Base-by-base conservation (phyloP, 2,329 filamentous ascomycete genomes). In the Fusarium torulosum region DNA sequence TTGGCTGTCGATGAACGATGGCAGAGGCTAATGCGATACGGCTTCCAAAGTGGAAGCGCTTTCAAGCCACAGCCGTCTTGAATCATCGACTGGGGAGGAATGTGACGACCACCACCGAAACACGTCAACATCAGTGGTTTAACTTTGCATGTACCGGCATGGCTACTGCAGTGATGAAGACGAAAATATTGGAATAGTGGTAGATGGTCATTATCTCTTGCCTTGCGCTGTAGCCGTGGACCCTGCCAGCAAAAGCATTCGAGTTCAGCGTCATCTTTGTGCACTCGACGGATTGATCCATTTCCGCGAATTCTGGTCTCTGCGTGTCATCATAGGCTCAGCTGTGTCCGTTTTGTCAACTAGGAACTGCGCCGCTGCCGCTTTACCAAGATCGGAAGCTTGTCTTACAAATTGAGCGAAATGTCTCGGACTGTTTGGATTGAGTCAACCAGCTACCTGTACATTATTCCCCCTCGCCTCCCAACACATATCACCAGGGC, bases 371-470 rank as follows among this genome's bases (percentile, higher is more conserved):
- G 35, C 38, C 51, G 43, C 63, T 37, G n/a, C 37, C 43, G 21
- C 43, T 31, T 63, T 43, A 23, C 29, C 17, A n/a, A 35, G n/a
- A 42, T 29, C 42, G 29, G 37, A 53, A 63, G 35, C 42, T 27
- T 43, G 31, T 42, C 40, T 52, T 42, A 40, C 29, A 43, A 53
- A 50, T 59, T 40, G 38, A 44, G 51, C 29, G 17, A 44, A 38
- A 53, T 68, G 59, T 52, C 51, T 63, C 52, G 21, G 59, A 29
- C 35, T 59, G 51, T 47, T 20, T 41, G 27, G 20, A 46, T 37
- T 9, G 21, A 41, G 35, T 37, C 27, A 47, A 35, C 47, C 25
- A 43, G 42, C 46, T 29, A 15, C 23, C 17, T 60, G 37, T 51
- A 20, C 23, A n/a, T 25, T 52, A 41, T 51, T 14, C 50, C 27